Evolutionary conservation across 352 stramenopile genomes (phyloP).

Genomic region (Phytophthora gonapodyides): DNA sequence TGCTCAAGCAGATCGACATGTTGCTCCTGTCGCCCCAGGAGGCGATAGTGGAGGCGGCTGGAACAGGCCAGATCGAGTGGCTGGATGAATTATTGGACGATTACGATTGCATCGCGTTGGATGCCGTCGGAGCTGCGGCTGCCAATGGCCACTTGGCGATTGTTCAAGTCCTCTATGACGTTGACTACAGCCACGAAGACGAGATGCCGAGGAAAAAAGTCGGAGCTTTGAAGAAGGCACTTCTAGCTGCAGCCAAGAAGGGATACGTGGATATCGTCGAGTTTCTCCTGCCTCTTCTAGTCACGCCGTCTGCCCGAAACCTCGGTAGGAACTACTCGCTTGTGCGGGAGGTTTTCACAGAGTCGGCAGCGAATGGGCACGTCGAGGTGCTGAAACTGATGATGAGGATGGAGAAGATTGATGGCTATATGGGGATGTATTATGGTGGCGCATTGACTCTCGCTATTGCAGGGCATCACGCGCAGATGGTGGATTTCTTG

Average conservation of each 20-base stretch:
- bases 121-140: constrained; percentile 1
- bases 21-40: constrained; percentile 8
- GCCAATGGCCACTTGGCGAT: neutral
- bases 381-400: no score
- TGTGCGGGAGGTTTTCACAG: no score
- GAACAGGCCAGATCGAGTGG: neutral
- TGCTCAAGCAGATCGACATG: constrained; percentile 9
- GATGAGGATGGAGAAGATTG: no score
- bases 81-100: neutral
- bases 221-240: neutral
- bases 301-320: no score
- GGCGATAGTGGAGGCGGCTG: constrained; percentile 6
- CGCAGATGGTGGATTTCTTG: no score
- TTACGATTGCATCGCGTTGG: neutral
- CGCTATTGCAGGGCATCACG: no score
- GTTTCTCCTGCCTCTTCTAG: neutral
- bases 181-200: neutral
- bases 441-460: no score
- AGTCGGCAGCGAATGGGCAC: no score
- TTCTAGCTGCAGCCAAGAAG: neutral
- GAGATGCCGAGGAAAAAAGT: no score
- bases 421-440: no score
- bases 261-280: neutral
- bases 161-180: neutral
- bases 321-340: no score